Conservation (phyloP, 306 rosid genomes). For the Vicia faba region DNA sequence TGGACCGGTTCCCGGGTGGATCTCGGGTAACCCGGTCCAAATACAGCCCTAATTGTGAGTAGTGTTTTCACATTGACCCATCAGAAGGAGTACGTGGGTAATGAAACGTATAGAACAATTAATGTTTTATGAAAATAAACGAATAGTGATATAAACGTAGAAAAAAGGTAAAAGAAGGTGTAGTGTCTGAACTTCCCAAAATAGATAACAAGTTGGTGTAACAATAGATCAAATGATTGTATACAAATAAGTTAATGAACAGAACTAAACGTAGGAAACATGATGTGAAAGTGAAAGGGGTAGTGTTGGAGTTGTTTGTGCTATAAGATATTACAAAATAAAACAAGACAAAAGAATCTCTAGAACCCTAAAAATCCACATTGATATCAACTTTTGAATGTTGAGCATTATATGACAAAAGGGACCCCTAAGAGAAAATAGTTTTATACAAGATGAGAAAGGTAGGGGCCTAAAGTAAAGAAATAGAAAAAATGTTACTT, state of each 20-base stretch:
- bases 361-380: slow-evolving; percentile 16
- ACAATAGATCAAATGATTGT: slow-evolving; percentile 54
- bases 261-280: slow-evolving; percentile 47
- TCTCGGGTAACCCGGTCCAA: too few species aligned
- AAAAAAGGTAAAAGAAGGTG: slow-evolving; percentile 7
- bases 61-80: slow-evolving; percentile 31
- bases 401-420: slow-evolving; percentile 30
- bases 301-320: slow-evolving; percentile 17
- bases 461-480: slow-evolving; percentile 50
- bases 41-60: too few species aligned
- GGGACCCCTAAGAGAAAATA: slow-evolving; percentile 42
- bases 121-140: neutral
- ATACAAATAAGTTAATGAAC: slow-evolving; percentile 62
- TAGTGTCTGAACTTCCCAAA: slow-evolving; percentile 49
- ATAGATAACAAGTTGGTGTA: slow-evolving; percentile 41
- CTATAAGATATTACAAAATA: slow-evolving; percentile 23
- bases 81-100: slow-evolving; percentile 24
- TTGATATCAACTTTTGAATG: slow-evolving; percentile 29
- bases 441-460: slow-evolving; percentile 66
- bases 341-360: slow-evolving; percentile 47
- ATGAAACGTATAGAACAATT: slow-evolving; percentile 23
- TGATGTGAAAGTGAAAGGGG: slow-evolving; percentile 38
- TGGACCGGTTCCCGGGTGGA: too few species aligned
- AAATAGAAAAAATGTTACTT: slow-evolving; percentile 48
- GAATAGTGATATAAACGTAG: slow-evolving; percentile 9